These are phyloP conservation scores for Komagataea norvegica DNA, from an alignment of 1,139 yeast genomes.

Conservation along the genomic window DNA sequence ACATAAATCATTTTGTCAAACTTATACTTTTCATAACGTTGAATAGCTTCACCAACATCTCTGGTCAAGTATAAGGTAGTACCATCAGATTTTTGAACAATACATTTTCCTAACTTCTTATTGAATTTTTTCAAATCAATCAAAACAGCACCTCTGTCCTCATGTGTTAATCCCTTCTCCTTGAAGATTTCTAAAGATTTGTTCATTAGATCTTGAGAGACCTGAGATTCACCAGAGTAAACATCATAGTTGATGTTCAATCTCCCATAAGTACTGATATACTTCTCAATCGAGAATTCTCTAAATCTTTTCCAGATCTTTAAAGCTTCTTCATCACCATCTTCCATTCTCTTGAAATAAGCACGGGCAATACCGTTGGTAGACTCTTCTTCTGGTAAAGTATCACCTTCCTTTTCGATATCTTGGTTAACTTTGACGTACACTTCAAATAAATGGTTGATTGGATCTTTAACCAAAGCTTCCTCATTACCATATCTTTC, in stretches of 20 bases:
- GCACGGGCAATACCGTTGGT: conserved; percentile 84
- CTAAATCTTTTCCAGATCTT: conserved; percentile 85
- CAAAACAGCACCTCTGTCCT: conserved; percentile 87
- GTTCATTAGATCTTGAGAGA: conserved; percentile 67
- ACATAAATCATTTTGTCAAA: conserved; percentile 97
- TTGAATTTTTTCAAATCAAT: conserved; percentile 83
- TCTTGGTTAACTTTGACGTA: conserved; percentile 85
- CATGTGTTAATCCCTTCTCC: conserved; percentile 69
- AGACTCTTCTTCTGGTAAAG: conserved; percentile 44
- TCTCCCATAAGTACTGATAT: conserved; percentile 85
- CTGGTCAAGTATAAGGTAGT: conserved; percentile 92
- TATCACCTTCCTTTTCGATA: conserved; percentile 69
- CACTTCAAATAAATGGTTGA: conserved; percentile 90
- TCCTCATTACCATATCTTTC: conserved; percentile 80
- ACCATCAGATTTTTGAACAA: conserved; percentile 94
- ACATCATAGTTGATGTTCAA: conserved; percentile 82
- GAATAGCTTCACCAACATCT: conserved; percentile 96
- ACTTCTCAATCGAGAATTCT: conserved; percentile 80
- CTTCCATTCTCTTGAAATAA: conserved; percentile 89
- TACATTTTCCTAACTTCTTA: conserved; percentile 90
- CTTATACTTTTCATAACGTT: conserved; percentile 76
- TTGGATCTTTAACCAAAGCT: conserved; percentile 69
- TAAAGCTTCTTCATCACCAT: conserved; percentile 81
- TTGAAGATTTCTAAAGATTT: conserved; percentile 58
- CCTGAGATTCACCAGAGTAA: conserved; percentile 96